Evolutionary conservation across 805 yeast genomes (phyloP), one percentile per base, ranked within the genome.

Genomic region (Yarrowia sp.): DNA sequence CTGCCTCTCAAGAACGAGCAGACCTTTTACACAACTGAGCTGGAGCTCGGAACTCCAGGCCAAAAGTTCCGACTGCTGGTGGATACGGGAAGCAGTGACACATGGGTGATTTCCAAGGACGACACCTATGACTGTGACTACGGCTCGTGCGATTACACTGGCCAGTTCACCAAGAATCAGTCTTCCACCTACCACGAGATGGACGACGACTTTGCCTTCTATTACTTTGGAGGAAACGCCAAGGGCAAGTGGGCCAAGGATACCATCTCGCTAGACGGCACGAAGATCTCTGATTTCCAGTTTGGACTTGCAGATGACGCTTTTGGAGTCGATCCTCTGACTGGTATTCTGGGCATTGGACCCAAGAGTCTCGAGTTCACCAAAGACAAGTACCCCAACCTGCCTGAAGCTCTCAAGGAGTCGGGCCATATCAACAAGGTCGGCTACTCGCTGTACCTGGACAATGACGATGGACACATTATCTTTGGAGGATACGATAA

Each of bases 51-150:
- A 4, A 84, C 90, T 0, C 83, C 87, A 0, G 73, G 79, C 0
- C 88, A 88, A 72, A 75, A 78, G n/a, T 79, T 88, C 7, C 79
- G 79, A 10, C 85, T 88, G 10, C 75, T 87, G 44, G 74, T 89
- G n/a, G 95, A 89, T 73, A 89, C 93, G 0, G 95, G 94, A 2
- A 88, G 92, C 0, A 83, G 90, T 0, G 94, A 89, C 74, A 77
- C 90, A 24, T 88, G 91, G 91, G 85, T 88, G 24, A 80, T 84
- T 69, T 79, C 81, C 34, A 55, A 39, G 38, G 74, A 82, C 12
- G 38, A 67, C 20, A 69, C 71, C 15, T 43, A 74, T 72, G 36
- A 69, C 67, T 66, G 69, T 49, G 70, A 71, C 17, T 39, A 40
- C n/a, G 47, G 66, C 14, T 53, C 67, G 4, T 44, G 50, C 15